Conservation (phyloP, 148 eudicot species). For the Euryodendron excelsum region DNA sequence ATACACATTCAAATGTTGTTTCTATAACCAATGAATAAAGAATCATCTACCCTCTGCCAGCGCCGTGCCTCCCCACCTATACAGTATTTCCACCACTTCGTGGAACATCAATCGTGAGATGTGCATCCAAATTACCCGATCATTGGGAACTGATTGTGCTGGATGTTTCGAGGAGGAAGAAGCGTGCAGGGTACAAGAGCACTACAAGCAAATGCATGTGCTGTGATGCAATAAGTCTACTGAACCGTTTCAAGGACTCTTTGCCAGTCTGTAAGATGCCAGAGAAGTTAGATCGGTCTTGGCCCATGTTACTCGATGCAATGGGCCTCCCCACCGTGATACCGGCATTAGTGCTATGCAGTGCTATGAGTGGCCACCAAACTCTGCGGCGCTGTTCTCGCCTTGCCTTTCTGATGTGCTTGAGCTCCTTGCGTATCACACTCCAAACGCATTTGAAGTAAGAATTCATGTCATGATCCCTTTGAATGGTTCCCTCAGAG, state of each 20-base stretch:
- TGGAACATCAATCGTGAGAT: constrained; percentile 18
- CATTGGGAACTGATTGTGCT: constrained; percentile 31
- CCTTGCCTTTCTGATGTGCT: constrained; percentile 46
- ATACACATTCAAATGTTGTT: neutral
- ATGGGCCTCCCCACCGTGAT: constrained; percentile 34
- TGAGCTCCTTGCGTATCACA: constrained; percentile 71
- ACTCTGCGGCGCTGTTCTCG: constrained; percentile 48
- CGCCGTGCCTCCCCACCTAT: neutral
- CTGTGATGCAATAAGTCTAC: constrained; percentile 70
- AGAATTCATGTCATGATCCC: constrained; percentile 89
- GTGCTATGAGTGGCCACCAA: constrained; percentile 72
- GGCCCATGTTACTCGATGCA: constrained; percentile 27
- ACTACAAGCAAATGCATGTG: constrained; percentile 80
- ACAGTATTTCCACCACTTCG: neutral
- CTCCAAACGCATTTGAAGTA: constrained; percentile 61
- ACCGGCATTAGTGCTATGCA: constrained; percentile 32
- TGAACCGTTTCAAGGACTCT: constrained; percentile 68
- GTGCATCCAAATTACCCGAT: constrained; percentile 5
- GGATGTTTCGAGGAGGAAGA: constrained; percentile 52
- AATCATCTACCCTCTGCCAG: constrained; percentile 19
- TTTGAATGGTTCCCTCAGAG: constrained; percentile 63
- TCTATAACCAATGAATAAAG: constrained; percentile 41
- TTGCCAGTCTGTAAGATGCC: constrained; percentile 52
- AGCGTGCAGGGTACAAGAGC: constrained; percentile 60
- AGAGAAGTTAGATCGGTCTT: constrained; percentile 41